phyloP scores from a whole-genome alignment of 169 alveolate species.

The Ichthyophthirius multifiliis region DNA sequence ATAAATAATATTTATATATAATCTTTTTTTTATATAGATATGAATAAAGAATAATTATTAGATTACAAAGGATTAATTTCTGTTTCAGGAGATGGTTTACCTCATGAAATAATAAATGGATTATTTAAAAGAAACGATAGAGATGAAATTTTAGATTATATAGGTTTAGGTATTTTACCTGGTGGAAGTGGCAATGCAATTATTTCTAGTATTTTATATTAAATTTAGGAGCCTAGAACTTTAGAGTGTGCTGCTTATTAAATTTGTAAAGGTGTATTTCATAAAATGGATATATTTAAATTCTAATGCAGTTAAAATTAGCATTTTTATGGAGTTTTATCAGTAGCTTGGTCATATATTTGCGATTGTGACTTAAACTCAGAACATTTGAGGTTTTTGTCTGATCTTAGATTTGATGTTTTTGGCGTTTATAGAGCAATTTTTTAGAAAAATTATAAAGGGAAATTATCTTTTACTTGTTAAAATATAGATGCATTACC shows the following conservation, averaged over 20 bases:
- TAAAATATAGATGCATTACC: background rate
- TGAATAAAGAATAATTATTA: background rate
- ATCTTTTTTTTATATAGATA: background rate
- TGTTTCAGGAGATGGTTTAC: slow-evolving; percentile 62
- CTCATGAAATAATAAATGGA: slow-evolving; percentile 65
- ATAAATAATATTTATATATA: background rate
- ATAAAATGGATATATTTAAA: slow-evolving; percentile 47
- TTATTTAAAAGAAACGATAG: slow-evolving; percentile 37
- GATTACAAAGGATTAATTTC: slow-evolving; percentile 15
- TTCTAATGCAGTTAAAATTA: slow-evolving; percentile 17
- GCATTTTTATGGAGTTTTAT: slow-evolving; percentile 44
- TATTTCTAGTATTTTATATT: slow-evolving; percentile 21
- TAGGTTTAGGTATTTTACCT: slow-evolving; percentile 51
- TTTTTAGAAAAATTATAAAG: slow-evolving; percentile 33
- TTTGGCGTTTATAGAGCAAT: slow-evolving; percentile 44
- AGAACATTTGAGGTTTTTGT: slow-evolving; percentile 52
- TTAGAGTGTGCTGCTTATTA: slow-evolving; percentile 40
- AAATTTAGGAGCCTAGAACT: slow-evolving; percentile 28
- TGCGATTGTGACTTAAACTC: slow-evolving; percentile 62
- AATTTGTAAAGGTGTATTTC: slow-evolving; percentile 33
- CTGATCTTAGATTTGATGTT: slow-evolving; percentile 44
- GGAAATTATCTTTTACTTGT: background rate
- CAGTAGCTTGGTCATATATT: slow-evolving; percentile 44
- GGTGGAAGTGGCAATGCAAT: slow-evolving; percentile 66
- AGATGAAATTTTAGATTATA: background rate